Conservation (phyloP, 441 rosid genomes). For the Bruguiera hainesii region DNA sequence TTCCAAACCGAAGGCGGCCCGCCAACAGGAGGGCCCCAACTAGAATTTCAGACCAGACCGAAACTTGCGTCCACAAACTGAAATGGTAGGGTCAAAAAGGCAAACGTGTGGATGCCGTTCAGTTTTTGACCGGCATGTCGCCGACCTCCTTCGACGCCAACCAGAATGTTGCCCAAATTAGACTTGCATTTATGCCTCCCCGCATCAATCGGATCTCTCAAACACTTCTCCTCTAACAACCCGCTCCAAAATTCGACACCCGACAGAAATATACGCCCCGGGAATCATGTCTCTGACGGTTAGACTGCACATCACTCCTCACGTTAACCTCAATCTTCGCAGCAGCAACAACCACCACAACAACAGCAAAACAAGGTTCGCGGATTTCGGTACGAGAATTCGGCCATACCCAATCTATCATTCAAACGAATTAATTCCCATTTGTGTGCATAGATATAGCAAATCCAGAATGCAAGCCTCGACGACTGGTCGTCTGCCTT, state of each 20-base stretch:
- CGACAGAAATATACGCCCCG: background rate
- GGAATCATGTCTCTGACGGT: conserved; percentile 50
- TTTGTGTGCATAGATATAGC: conserved; percentile 8
- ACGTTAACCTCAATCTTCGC: conserved; percentile 17
- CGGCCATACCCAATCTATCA: conserved; percentile 36
- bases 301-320: conserved; percentile 34
- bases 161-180: conserved; percentile 28
- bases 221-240: conserved; percentile 5
- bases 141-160: background rate
- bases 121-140: background rate
- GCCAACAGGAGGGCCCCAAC: conserved; percentile 21
- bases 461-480: conserved; percentile 32
- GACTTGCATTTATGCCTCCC: conserved; percentile 16
- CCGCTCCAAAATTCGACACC: background rate
- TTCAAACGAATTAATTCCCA: conserved; percentile 29
- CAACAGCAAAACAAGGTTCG: conserved; percentile 13
- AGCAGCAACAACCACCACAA: conserved; percentile 1
- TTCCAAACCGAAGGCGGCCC: background rate
- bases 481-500: conserved; percentile 20
- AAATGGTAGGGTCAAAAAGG: background rate
- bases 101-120: conserved; percentile 53
- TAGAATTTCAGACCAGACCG: conserved; percentile 12
- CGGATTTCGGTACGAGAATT: conserved; percentile 19
- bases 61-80: conserved; percentile 25
- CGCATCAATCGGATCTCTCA: conserved; percentile 32